Evolutionary conservation across 2,329 filamentous ascomycete genomes (phyloP), one percentile per base, ranked within the genome.

Genomic region (Claviceps arundinis): DNA sequence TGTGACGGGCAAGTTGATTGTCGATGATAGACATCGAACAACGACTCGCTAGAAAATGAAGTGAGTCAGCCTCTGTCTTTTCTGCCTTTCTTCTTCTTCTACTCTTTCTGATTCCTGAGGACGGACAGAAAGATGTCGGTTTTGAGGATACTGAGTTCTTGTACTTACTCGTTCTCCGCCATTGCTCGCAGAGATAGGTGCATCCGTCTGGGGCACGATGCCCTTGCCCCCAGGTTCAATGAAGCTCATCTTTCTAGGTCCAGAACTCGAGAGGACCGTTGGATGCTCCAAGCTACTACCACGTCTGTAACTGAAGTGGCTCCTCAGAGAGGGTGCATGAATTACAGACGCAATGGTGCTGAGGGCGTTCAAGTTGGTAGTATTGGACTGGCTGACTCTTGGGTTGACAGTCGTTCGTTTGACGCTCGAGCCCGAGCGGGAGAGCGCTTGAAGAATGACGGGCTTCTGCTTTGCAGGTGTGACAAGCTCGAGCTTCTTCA

Each of bases 151-250:
- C 30, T 4, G 30, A 11, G 9, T 34, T 4, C 3, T 34, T 34
- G 9, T 14, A 72, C 81, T 74, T 68, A 86, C 83, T 59, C 89
- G 76, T 62, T 90, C 86, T 46, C 83, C 84, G 55, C 85, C 80
- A 68, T 94, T 94, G 54, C 85, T 84, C 14, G 87, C 87, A 51
- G 88, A 89, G 9, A 84, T 73, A 1, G 89, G 89, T 22, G 87
- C 87, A 70, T 94, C 88, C 44, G 76, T 82, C 50, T 73, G 72
- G 41, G 73, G 71, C 5, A 73, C 69, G 52, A 73, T 69, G 53
- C 72, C 73, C 56, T 64, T 70, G 13, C 70, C 73, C 26, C 72
- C 72, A n/a, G 64, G 62, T 54, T 72, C 68, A 52, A 75, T 74
- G 48, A 67, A 67, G 50, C 60, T 62, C 66, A 69, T 69, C 49